Evolutionary conservation across 1,284 basidiomycete genomes (phyloP).

Genomic region (Melampsora abietis-canadensis): DNA sequence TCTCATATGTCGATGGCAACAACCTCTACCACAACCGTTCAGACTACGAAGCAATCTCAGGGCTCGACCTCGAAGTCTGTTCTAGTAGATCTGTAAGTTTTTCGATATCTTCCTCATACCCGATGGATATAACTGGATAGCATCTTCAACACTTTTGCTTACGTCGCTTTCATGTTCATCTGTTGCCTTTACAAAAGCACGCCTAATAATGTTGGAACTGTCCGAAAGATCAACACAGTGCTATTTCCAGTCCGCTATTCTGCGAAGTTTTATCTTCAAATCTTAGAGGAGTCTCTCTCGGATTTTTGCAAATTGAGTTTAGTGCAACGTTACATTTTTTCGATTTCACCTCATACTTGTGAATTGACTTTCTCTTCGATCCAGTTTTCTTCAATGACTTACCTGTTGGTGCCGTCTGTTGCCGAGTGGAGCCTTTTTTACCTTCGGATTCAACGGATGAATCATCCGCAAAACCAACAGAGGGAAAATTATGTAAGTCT

Average conservation of each 20-base stretch:
- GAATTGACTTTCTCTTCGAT: background rate
- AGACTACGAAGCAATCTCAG: background rate
- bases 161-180: background rate
- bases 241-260: slow-evolving; percentile 38
- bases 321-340: background rate
- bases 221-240: slow-evolving; percentile 34
- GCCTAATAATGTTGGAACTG: slow-evolving; percentile 28
- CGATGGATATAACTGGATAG: background rate
- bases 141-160: background rate
- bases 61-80: background rate
- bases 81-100: slow-evolving; percentile 6
- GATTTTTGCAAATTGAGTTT: slow-evolving; percentile 40
- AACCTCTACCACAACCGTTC: background rate
- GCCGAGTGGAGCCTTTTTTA: slow-evolving; percentile 21
- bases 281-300: slow-evolving; percentile 20
- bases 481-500: slow-evolving; percentile 32
- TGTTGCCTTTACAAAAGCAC: slow-evolving; percentile 6
- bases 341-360: background rate
- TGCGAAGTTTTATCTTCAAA: slow-evolving; percentile 32
- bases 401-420: slow-evolving; percentile 36
- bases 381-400: slow-evolving; percentile 41
- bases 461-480: slow-evolving; percentile 1
- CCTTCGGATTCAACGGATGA: background rate
- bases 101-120: background rate
- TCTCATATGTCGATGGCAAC: background rate